phyloP scores from a whole-genome alignment of 2,329 filamentous ascomycete species.

The Hypocrella siamensis region DNA sequence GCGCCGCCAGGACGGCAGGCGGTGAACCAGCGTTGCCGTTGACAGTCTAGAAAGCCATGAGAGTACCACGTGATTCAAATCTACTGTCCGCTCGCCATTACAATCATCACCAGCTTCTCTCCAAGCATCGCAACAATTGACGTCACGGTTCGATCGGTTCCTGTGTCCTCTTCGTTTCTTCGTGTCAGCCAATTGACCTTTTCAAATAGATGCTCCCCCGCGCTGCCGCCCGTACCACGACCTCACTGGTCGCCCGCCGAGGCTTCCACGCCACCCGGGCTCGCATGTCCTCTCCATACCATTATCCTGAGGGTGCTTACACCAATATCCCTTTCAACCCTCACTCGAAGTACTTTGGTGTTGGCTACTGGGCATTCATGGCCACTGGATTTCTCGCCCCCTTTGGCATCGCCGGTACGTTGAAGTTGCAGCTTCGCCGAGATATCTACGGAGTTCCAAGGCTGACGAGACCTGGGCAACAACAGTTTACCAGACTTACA shows the following conservation, averaged over 20 bases:
- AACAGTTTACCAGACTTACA: conserved; percentile 32
- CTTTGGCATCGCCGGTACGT: conserved; percentile 48
- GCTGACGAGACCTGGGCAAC: too few relatives aligned
- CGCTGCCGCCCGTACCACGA: conserved; percentile 47
- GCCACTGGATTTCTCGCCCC: conserved; percentile 41
- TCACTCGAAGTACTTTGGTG: conserved; percentile 66
- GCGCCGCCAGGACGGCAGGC: neutral
- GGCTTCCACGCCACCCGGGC: conserved; percentile 85
- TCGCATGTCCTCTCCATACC: conserved; percentile 80
- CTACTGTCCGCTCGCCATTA: too few relatives aligned
- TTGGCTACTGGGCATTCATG: conserved; percentile 67
- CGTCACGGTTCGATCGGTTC: conserved; percentile 6
- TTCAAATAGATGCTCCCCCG: conserved; percentile 64
- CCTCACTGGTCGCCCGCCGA: conserved; percentile 64
- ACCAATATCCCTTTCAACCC: conserved; percentile 97
- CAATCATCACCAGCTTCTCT: conserved; percentile 11
- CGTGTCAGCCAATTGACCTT: conserved; percentile 23
- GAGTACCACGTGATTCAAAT: too few relatives aligned
- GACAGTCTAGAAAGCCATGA: too few relatives aligned
- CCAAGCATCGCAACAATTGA: conserved; percentile 8
- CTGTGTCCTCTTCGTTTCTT: neutral
- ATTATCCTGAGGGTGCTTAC: conserved; percentile 93
- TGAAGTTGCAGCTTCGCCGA: neutral
- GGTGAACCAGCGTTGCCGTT: neutral
- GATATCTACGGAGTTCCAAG: conserved; percentile 3